These are phyloP conservation scores for Abortiporus biennis DNA, from an alignment of 1,284 basidiomycete genomes.

Conservation along the genomic window DNA sequence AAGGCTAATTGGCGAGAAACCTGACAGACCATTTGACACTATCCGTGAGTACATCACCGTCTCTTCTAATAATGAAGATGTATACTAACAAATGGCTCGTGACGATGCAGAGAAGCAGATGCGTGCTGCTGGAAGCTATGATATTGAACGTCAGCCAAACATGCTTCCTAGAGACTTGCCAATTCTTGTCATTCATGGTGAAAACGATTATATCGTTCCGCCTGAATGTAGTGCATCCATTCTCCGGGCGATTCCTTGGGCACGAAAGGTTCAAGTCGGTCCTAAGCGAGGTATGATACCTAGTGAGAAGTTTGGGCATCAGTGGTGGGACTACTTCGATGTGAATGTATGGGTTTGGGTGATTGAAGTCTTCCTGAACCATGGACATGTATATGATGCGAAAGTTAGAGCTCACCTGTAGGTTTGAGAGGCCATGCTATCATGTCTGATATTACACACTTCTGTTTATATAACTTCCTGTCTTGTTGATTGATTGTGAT, in stretches of 20 bases:
- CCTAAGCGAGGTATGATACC: neutral
- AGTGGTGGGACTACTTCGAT: slow-evolving; percentile 6
- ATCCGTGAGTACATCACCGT: neutral
- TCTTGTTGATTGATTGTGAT: too few species aligned
- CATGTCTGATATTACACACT: too few species aligned
- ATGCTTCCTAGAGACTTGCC: slow-evolving; percentile 1
- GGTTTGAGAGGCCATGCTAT: too few species aligned
- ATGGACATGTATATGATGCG: too few species aligned
- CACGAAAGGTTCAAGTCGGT: neutral
- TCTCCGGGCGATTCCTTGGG: neutral
- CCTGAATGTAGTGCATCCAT: neutral
- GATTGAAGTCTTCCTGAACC: neutral
- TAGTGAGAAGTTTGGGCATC: neutral
- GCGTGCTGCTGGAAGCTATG: neutral
- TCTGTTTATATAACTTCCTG: too few species aligned
- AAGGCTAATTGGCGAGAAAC: too few species aligned
- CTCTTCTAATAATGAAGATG: neutral
- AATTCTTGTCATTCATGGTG: slow-evolving; percentile 1
- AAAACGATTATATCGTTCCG: neutral
- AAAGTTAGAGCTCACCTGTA: too few species aligned
- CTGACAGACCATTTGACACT: neutral
- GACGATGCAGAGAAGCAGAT: neutral
- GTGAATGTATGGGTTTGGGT: neutral
- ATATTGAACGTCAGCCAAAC: neutral
- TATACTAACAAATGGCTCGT: too few species aligned